Base-by-base conservation (phyloP, 306 rosid genomes). In the Cicer chorassanicum region DNA sequence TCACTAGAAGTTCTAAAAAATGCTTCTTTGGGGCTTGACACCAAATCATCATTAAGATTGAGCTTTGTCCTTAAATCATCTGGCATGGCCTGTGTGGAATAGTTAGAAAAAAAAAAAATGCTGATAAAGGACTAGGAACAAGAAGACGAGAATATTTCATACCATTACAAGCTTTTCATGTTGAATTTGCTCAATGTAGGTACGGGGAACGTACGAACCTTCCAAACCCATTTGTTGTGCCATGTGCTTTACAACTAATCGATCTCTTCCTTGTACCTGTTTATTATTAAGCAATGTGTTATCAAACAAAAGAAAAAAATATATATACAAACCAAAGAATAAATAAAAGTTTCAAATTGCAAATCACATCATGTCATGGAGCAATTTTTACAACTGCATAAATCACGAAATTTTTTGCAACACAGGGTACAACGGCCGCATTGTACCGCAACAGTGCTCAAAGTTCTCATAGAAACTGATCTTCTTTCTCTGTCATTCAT, bases 111-210 rank as follows among this genome's bases (percentile, higher is more conserved):
- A 56, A 43, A 67, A 68, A 48, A 48, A 78, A 70, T 49, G 60
- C 8, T 19, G 74, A 77, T 5, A 39, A 8, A 36, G 7, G 45
- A 77, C 41, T 63, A 46, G 65, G 49, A 68, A 65, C 66, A 44
- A 59, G 50, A 24, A 68, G 68, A 13, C 39, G 66, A 56, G 57
- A 13, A 76, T 71, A 40, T 69, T 55, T 44, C 96, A 80, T 89
- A 95, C 99, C 99, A 92, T 89, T 56, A 92, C 95, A 74, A 95
- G 99, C 86, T 95, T 95, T 83, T 95, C 99, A 80, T 92, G 85
- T 80, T 95, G 98, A 84, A 95, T 95, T 82, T 95, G 99, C 75
- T 95, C 98, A 61, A 95, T 95, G 63, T 95, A 95, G 67, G 99
- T 95, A 40, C 98, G 96, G 70, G 99, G 97, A 85, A 85, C 85